A percentile compares a stretch with the other conserved stretches of the same genome.
phyloP scores from a whole-genome alignment of 2,329 filamentous ascomycete species.

The Aspergillus thermomutatus region DNA sequence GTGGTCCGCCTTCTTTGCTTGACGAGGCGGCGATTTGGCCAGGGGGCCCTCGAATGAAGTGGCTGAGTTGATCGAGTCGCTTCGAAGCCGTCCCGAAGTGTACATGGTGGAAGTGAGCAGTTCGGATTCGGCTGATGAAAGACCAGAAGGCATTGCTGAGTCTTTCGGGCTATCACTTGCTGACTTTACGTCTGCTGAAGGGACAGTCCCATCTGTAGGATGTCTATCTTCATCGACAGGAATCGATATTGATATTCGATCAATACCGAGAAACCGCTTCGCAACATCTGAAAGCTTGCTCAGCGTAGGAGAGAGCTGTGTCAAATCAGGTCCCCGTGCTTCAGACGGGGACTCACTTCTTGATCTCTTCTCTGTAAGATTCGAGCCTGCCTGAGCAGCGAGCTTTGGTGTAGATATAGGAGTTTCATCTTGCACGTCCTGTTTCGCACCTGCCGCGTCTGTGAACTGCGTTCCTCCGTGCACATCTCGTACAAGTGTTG shows the following conservation, averaged over 20 bases:
- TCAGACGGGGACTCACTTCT: slow-evolving; percentile 9
- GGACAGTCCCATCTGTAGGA: slow-evolving; percentile 2
- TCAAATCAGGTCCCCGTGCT: slow-evolving; percentile 13
- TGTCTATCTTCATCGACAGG: slow-evolving; percentile 19
- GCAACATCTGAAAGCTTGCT: slow-evolving; percentile 26
- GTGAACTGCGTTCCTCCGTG: background rate
- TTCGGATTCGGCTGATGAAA: slow-evolving; percentile 21
- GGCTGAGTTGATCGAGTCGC: slow-evolving; percentile 16
- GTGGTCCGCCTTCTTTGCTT: slow-evolving; percentile 5
- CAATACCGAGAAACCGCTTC: slow-evolving; percentile 35
- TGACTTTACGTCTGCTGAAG: slow-evolving; percentile 9
- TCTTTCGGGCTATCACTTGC: slow-evolving; percentile 18
- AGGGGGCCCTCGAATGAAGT: slow-evolving; percentile 9
- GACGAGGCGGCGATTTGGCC: slow-evolving; percentile 1
- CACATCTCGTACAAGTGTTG: slow-evolving; percentile 8
- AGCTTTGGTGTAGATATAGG: slow-evolving; percentile 29
- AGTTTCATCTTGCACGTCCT: slow-evolving; percentile 13
- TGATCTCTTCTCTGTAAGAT: slow-evolving; percentile 9
- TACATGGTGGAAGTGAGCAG: slow-evolving; percentile 22
- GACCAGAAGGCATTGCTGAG: slow-evolving; percentile 18
- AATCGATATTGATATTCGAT: slow-evolving; percentile 35
- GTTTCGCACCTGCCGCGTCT: background rate
- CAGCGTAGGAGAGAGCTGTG: slow-evolving; percentile 13
- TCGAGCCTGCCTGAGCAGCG: slow-evolving; percentile 16
- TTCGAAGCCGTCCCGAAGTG: slow-evolving; percentile 18